Evolutionary conservation across 768 basidiomycete genomes (phyloP).

Genomic region (Paxillus involutus): DNA sequence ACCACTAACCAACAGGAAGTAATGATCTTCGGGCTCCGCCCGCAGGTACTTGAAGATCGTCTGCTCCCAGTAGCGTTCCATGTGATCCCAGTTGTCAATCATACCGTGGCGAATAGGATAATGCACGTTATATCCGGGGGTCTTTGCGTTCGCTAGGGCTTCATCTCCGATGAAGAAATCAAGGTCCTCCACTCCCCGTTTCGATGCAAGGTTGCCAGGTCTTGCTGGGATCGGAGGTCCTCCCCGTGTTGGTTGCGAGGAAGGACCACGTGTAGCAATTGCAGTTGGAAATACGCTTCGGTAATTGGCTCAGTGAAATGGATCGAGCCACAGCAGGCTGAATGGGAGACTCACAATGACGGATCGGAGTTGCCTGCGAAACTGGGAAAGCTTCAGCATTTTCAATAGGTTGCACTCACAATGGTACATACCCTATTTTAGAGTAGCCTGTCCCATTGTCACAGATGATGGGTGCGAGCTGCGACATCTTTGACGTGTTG

Average conservation of each 20-base stretch:
- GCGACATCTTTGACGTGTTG: constrained; percentile 55
- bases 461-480: constrained; percentile 92
- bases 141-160: constrained; percentile 93
- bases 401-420: not conserved
- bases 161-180: constrained; percentile 99
- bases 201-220: constrained; percentile 90
- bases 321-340: constrained; percentile 2
- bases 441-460: constrained; percentile 98
- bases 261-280: constrained; percentile 81
- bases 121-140: constrained; percentile 88
- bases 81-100: constrained; percentile 98
- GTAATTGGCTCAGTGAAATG: constrained; percentile 5
- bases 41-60: constrained; percentile 99
- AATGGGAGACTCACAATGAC: constrained; percentile 73
- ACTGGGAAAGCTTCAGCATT: constrained; percentile 40
- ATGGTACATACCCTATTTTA: constrained; percentile 81
- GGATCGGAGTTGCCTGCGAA: constrained; percentile 99
- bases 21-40: constrained; percentile 98
- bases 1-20: constrained; percentile 86
- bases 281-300: constrained; percentile 94
- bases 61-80: constrained; percentile 99
- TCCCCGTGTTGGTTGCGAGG: constrained; percentile 55
- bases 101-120: constrained; percentile 97
- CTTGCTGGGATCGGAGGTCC: constrained; percentile 81
- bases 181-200: constrained; percentile 96